Evolutionary conservation across 352 stramenopile species (phyloP).

Genomic region (Halophytophthora batemanensis): DNA sequence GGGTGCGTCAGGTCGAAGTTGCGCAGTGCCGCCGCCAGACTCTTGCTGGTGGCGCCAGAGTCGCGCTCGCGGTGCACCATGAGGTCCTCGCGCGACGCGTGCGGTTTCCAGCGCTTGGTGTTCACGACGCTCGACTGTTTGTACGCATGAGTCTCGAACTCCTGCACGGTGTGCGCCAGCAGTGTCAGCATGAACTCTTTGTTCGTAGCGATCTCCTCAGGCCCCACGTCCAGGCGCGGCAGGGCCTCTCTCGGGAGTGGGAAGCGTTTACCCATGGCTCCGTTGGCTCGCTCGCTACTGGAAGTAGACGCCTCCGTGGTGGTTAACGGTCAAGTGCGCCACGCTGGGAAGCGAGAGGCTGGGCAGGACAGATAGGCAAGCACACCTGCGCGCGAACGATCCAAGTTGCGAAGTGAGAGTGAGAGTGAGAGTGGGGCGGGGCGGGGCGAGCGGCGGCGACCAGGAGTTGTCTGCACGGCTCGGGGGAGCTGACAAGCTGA

Average conservation of each 20-base stretch:
- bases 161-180: conserved; percentile 41
- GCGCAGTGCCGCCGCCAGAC: conserved; percentile 16
- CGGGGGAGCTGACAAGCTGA: too few relatives aligned
- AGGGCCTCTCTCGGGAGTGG: conserved; percentile 42
- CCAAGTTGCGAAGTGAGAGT: too few relatives aligned
- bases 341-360: too few relatives aligned
- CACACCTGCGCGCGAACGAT: too few relatives aligned
- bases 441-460: too few relatives aligned
- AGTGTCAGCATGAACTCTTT: conserved; percentile 39
- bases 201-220: conserved; percentile 31
- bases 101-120: conserved; percentile 30
- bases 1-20: conserved; percentile 18
- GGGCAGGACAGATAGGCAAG: too few relatives aligned
- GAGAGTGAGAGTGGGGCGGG: too few relatives aligned
- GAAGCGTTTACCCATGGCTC: conserved; percentile 19
- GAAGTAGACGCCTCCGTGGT: too few relatives aligned
- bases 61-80: conserved; percentile 38
- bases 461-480: too few relatives aligned
- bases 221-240: conserved; percentile 31
- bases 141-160: conserved; percentile 42
- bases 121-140: conserved; percentile 28
- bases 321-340: too few relatives aligned
- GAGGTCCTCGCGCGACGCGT: conserved; percentile 31
- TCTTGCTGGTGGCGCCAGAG: conserved; percentile 22
- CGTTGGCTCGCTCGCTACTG: too few relatives aligned